Conservation (phyloP, 805 yeast species). For the Schwanniomyces yamadae region DNA sequence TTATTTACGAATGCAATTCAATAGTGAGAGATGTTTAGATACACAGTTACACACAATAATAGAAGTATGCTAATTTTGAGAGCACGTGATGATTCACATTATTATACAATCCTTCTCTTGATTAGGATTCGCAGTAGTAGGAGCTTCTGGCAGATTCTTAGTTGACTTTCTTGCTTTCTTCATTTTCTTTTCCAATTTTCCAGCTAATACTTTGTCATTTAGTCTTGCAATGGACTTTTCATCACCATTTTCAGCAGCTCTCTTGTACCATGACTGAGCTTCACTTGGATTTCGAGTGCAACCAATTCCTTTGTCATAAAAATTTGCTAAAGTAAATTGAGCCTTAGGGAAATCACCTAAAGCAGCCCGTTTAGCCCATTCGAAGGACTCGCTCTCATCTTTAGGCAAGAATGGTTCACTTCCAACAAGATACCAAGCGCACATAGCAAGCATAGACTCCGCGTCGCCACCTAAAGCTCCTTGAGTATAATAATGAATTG, state of each 20-base stretch:
- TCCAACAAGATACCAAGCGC: constrained; percentile 97
- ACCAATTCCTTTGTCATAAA: constrained; percentile 86
- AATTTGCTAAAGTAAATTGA: constrained; percentile 80
- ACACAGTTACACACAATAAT: too few relatives aligned
- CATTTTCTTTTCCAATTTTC: constrained; percentile 28
- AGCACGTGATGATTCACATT: constrained; percentile 22
- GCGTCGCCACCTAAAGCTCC: constrained; percentile 90
- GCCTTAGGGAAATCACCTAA: constrained; percentile 72
- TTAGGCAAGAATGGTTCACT: constrained; percentile 76
- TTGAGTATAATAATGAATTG: constrained; percentile 88
- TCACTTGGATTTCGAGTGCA: constrained; percentile 55
- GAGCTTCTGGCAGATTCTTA: constrained; percentile 1
- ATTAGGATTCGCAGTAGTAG: background rate
- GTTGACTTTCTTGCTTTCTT: constrained; percentile 27
- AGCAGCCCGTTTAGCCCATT: constrained; percentile 93
- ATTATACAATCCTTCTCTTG: constrained; percentile 45
- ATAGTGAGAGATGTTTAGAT: too few relatives aligned
- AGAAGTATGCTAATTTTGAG: background rate
- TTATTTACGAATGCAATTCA: too few relatives aligned
- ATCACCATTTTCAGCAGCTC: constrained; percentile 63
- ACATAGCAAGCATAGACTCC: constrained; percentile 85
- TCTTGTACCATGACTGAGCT: constrained; percentile 72
- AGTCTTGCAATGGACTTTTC: constrained; percentile 37
- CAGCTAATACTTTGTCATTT: constrained; percentile 28
- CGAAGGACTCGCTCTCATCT: constrained; percentile 84